A percentile compares a stretch with the other conserved stretches of the same genome.
Evolutionary conservation across 2,329 filamentous ascomycete species (phyloP).

Genomic region (Neofusicoccum cordaticola): DNA sequence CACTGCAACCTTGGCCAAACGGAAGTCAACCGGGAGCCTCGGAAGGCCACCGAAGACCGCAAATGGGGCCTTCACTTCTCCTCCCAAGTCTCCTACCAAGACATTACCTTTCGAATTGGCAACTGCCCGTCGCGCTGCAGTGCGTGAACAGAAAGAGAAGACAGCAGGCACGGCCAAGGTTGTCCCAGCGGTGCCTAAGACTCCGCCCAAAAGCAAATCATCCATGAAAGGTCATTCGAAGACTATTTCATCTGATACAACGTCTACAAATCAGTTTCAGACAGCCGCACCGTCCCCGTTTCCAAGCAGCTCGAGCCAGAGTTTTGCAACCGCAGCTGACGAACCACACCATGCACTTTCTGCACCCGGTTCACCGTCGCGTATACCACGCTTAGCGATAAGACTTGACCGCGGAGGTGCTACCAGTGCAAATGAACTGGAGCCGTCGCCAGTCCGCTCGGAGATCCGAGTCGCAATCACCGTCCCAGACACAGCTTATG

Average conservation of each 20-base stretch:
- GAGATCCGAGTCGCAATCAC: background rate
- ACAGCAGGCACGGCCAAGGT: background rate
- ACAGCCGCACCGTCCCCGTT: background rate
- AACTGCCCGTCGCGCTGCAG: slow-evolving; percentile 14
- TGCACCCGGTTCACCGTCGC: background rate
- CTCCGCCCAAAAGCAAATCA: background rate
- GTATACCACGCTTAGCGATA: background rate
- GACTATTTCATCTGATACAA: background rate
- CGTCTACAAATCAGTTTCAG: background rate
- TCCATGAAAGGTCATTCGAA: background rate
- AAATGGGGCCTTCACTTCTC: background rate
- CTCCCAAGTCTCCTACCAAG: slow-evolving; percentile 12
- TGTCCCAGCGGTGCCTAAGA: background rate
- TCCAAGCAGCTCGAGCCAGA: background rate
- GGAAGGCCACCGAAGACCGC: background rate
- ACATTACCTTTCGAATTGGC: background rate
- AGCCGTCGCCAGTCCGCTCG: background rate
- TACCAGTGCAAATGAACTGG: background rate
- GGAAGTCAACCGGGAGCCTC: background rate
- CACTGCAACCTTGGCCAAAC: background rate
- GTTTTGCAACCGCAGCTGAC: background rate
- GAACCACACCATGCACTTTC: background rate
- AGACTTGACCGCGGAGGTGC: background rate
- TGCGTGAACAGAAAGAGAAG: slow-evolving; percentile 8
- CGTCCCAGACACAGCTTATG: background rate